Conservation (phyloP, 352 stramenopile genomes). For the Globisporangium paroecandrum region DNA sequence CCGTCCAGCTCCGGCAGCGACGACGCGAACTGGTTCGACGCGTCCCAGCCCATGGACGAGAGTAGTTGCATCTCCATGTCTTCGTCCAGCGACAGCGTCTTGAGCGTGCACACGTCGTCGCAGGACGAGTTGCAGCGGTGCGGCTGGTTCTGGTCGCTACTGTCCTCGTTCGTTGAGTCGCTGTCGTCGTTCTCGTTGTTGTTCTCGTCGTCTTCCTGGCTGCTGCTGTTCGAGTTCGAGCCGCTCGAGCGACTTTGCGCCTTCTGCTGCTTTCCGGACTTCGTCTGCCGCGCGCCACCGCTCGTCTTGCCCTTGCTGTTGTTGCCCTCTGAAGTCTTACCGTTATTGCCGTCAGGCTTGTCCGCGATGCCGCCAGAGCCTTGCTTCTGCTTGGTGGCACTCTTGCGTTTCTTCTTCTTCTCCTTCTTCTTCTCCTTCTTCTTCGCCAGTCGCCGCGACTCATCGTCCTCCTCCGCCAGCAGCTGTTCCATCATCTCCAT, state of each 20-base stretch:
- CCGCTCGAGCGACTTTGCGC: conserved; percentile 18
- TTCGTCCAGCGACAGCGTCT: conserved; percentile 60
- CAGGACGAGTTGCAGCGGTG: conserved; percentile 55
- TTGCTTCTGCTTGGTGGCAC: conserved; percentile 68
- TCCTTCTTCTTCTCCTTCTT: conserved; percentile 89
- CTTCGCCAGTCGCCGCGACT: conserved; percentile 66
- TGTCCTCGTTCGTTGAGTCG: conserved; percentile 33
- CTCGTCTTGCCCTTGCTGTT: conserved; percentile 23
- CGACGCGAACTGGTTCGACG: conserved; percentile 49
- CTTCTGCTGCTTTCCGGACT: conserved; percentile 27
- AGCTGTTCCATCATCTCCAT: conserved; percentile 88
- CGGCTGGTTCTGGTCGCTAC: conserved; percentile 23
- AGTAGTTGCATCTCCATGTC: conserved; percentile 74
- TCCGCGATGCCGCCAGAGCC: conserved; percentile 15
- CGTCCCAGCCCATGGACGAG: conserved; percentile 83
- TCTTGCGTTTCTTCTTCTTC: conserved; percentile 89
- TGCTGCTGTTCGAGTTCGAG: conserved; percentile 34
- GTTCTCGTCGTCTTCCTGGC: conserved; percentile 23
- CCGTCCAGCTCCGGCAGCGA: conserved; percentile 68
- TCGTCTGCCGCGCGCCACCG: conserved; percentile 10
- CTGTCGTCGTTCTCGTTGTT: conserved; percentile 36
- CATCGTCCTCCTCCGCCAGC: conserved; percentile 80
- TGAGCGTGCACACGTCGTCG: conserved; percentile 44
- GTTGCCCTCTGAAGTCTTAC: conserved; percentile 20
- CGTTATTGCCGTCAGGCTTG: conserved; percentile 20